Conservation (phyloP, 371 early-diverging fungal species). For the Syncephalastrum racemosum region DNA sequence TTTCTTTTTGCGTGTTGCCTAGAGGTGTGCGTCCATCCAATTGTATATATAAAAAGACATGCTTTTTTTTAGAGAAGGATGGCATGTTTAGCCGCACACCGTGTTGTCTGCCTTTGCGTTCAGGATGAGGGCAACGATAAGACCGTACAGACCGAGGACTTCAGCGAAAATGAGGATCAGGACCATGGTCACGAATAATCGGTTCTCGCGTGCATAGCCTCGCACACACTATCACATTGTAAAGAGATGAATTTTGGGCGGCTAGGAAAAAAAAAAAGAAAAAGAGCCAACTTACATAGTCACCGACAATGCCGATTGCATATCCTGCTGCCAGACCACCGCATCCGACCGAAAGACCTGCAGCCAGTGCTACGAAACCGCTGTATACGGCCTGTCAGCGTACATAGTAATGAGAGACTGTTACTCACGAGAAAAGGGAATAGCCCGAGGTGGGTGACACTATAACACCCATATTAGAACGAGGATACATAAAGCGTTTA, state of each 20-base stretch:
- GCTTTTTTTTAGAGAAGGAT: too few relatives aligned
- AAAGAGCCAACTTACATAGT: slow-evolving; percentile 63
- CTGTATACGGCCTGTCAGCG: slow-evolving; percentile 28
- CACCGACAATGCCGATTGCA: slow-evolving; percentile 91
- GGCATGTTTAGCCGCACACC: too few relatives aligned
- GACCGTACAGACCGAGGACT: slow-evolving; percentile 93
- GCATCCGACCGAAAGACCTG: slow-evolving; percentile 85
- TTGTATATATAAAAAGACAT: too few relatives aligned
- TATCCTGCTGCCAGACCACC: slow-evolving; percentile 90
- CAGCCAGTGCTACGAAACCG: slow-evolving; percentile 84
- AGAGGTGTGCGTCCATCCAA: too few relatives aligned
- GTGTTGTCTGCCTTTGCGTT: slow-evolving; percentile 75
- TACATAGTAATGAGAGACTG: slow-evolving; percentile 26
- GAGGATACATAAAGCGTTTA: neutral
- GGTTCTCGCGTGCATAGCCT: slow-evolving; percentile 89
- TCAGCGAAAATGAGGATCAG: slow-evolving; percentile 99
- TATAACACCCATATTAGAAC: slow-evolving; percentile 10
- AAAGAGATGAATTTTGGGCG: too few relatives aligned
- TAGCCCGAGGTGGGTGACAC: slow-evolving; percentile 58
- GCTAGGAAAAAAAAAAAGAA: too few relatives aligned
- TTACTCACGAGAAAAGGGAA: slow-evolving; percentile 43
- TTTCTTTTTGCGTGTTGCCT: too few relatives aligned
- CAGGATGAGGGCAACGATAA: slow-evolving; percentile 94
- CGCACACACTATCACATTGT: slow-evolving; percentile 60
- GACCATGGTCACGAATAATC: slow-evolving; percentile 81